These are phyloP conservation scores for Puccinia horiana DNA, from an alignment of 1,284 basidiomycete genomes.

Conservation along the genomic window DNA sequence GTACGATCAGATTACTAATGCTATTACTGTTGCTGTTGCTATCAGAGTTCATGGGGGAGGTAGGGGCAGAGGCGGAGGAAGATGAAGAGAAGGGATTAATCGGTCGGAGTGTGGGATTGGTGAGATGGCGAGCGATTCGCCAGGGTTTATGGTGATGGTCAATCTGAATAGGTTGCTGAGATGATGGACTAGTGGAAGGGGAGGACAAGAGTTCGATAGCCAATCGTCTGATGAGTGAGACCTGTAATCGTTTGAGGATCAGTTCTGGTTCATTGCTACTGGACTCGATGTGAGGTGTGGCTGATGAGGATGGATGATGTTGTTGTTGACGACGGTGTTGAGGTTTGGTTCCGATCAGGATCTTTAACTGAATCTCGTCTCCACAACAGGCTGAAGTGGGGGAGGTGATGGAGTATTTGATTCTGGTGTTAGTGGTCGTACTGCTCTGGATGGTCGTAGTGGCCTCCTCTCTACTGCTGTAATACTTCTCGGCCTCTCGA, in stretches of 20 bases:
- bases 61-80: background rate
- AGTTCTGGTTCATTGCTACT: background rate
- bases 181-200: background rate
- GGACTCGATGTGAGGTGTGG: background rate
- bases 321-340: background rate
- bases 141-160: background rate
- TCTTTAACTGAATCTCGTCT: conserved; percentile 6
- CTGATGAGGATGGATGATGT: background rate
- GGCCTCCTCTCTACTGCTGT: background rate
- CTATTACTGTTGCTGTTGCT: background rate
- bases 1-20: background rate
- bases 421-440: background rate
- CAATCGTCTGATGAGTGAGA: conserved; percentile 5
- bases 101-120: background rate
- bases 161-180: background rate
- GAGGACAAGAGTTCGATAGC: conserved; percentile 6
- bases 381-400: conserved; percentile 9
- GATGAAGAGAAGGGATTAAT: conserved; percentile 1
- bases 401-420: conserved; percentile 27
- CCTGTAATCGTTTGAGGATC: conserved; percentile 19
- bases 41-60: background rate
- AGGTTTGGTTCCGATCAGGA: conserved; percentile 6
- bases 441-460: background rate
- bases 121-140: background rate
- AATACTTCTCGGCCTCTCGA: conserved; percentile 13